These are phyloP conservation scores for Porogramme epimiltina DNA, from an alignment of 1,284 basidiomycete genomes.

Conservation along the genomic window DNA sequence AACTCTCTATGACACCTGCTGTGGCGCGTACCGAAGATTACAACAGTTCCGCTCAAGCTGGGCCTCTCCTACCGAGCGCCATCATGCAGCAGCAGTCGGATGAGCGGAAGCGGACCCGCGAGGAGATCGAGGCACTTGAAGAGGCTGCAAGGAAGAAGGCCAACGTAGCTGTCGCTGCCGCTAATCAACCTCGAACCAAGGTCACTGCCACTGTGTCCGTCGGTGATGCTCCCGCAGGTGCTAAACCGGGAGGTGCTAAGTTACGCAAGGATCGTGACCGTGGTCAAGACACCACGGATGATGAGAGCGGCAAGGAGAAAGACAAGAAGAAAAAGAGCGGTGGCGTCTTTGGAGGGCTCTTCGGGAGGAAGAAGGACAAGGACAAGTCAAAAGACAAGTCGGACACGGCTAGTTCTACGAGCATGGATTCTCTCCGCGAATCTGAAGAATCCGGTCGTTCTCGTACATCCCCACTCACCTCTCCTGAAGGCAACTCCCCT, in stretches of 20 bases:
- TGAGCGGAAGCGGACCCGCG: conserved; percentile 57
- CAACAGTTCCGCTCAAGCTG: conserved; percentile 30
- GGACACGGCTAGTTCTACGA: conserved; percentile 35
- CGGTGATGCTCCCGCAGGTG: conserved; percentile 4
- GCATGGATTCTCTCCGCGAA: conserved; percentile 35
- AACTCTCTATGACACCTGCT: conserved; percentile 75
- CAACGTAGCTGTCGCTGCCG: conserved; percentile 28
- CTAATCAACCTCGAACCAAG: conserved; percentile 14
- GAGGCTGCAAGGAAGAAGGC: conserved; percentile 59
- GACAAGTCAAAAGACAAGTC: conserved; percentile 60
- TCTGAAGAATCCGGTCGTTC: conserved; percentile 57
- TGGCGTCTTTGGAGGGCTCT: conserved; percentile 72
- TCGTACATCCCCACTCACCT: conserved; percentile 34
- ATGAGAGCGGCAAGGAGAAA: conserved; percentile 49
- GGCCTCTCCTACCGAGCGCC: conserved; percentile 46
- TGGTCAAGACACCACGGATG: conserved; percentile 35
- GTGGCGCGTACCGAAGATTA: conserved; percentile 53
- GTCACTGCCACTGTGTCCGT: conserved; percentile 11
- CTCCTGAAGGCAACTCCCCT: conserved; percentile 34
- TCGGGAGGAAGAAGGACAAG: conserved; percentile 79
- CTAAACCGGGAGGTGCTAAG: conserved; percentile 44
- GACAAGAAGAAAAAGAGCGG: conserved; percentile 71
- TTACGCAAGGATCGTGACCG: conserved; percentile 65
- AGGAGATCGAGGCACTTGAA: conserved; percentile 60
- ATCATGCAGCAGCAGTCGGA: conserved; percentile 57